phyloP scores from a whole-genome alignment of 176 grass and related monocot species.

The Avena insularis region DNA sequence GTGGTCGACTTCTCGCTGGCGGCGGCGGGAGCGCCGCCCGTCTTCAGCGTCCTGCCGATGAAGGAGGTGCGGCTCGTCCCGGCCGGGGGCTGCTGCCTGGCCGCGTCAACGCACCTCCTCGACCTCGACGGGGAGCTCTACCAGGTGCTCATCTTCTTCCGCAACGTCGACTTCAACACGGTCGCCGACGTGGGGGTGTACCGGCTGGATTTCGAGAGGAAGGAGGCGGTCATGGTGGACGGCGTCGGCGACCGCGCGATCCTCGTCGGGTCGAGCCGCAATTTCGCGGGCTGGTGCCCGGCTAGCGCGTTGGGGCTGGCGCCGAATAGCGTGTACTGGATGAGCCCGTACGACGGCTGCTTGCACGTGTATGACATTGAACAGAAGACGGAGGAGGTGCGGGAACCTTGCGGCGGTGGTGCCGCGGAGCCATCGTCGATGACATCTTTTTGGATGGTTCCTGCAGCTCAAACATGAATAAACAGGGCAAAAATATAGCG shows the following conservation, averaged over 20 bases:
- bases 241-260: neutral
- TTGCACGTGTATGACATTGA: neutral
- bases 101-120: neutral
- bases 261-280: neutral
- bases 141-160: neutral
- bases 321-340: neutral
- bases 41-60: neutral
- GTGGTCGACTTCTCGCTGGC: neutral
- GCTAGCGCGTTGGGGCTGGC: neutral
- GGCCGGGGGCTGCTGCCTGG: neutral
- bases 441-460: neutral
- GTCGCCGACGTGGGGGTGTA: neutral
- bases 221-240: neutral
- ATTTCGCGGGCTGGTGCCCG: neutral
- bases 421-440: neutral
- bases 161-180: too few species aligned
- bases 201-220: neutral
- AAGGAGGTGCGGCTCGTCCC: neutral
- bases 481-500: too few species aligned
- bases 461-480: neutral
- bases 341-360: neutral
- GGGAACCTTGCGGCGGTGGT: neutral
- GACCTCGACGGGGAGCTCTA: neutral
- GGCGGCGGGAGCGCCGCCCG: neutral
- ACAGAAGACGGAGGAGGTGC: neutral